A percentile compares a stretch with the other conserved stretches of the same genome.
phyloP scores from a whole-genome alignment of 345 rosid species.

The Bretschneidera sinensis region DNA sequence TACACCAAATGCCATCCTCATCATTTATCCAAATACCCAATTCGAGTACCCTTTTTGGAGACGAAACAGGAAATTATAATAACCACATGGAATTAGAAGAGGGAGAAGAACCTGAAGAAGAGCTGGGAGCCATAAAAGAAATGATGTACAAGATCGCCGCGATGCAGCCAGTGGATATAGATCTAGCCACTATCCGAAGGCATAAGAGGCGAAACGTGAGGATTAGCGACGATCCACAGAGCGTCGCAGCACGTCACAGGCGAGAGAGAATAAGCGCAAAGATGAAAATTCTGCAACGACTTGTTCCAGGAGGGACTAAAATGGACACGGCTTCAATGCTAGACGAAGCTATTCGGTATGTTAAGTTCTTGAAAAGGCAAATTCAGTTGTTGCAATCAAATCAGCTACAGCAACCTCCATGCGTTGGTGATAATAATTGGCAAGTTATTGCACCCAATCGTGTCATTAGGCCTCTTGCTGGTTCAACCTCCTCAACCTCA shows the following conservation, averaged over 20 bases:
- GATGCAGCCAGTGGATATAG: slow-evolving; percentile 95
- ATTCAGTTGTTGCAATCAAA: slow-evolving; percentile 60
- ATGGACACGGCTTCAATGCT: slow-evolving; percentile 98
- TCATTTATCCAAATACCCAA: slow-evolving; percentile 17
- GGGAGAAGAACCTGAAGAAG: slow-evolving; percentile 65
- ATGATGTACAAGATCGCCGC: slow-evolving; percentile 95
- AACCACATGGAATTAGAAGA: no score
- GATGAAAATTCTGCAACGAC: slow-evolving; percentile 81
- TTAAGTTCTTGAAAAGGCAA: slow-evolving; percentile 89
- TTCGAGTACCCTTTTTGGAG: slow-evolving; percentile 12
- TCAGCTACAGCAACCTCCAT: slow-evolving; percentile 22
- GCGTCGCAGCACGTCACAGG: slow-evolving; percentile 91
- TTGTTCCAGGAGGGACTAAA: slow-evolving; percentile 93
- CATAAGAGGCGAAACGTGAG: slow-evolving; percentile 84
- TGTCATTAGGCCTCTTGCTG: no score
- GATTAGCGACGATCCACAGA: slow-evolving; percentile 94
- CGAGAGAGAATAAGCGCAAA: slow-evolving; percentile 91
- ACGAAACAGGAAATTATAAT: slow-evolving; percentile 17
- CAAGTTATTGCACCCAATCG: slow-evolving; percentile 17
- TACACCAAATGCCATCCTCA: slow-evolving; percentile 29
- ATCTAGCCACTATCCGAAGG: slow-evolving; percentile 66
- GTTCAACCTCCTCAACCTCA: slow-evolving; percentile 22
- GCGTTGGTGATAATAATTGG: slow-evolving; percentile 15
- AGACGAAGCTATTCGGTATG: slow-evolving; percentile 86
- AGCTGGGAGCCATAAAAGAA: slow-evolving; percentile 87